phyloP scores from a whole-genome alignment of 345 rosid genomes.

The Odontarrhena argentea region DNA sequence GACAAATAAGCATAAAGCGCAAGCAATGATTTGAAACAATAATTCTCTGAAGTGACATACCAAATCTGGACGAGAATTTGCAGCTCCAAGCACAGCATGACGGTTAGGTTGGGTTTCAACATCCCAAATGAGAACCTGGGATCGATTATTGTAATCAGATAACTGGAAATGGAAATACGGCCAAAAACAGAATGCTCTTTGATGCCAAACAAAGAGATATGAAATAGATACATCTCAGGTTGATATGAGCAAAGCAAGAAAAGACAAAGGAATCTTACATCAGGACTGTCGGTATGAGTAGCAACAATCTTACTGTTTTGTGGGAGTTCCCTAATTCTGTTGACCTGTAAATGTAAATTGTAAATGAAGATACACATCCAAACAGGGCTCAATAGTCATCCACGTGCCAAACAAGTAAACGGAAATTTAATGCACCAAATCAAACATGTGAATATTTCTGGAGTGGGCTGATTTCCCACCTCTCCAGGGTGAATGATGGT shows the following conservation, averaged over 20 bases:
- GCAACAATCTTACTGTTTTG: constrained; percentile 93
- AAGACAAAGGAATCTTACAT: constrained; percentile 51
- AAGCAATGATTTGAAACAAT: constrained; percentile 11
- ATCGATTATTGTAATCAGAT: constrained; percentile 26
- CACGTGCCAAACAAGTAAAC: constrained; percentile 13
- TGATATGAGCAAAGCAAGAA: constrained; percentile 12
- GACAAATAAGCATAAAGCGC: constrained; percentile 5
- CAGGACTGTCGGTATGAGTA: constrained; percentile 99
- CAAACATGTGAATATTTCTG: neutral
- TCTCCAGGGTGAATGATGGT: constrained; percentile 99
- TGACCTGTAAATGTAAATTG: constrained; percentile 61
- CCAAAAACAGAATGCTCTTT: constrained; percentile 18
- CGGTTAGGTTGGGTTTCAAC: constrained; percentile 99
- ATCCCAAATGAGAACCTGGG: constrained; percentile 97
- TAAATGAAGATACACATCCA: neutral
- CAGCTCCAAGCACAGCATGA: constrained; percentile 96
- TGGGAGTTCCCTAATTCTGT: constrained; percentile 97
- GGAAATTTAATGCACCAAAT: constrained; percentile 13
- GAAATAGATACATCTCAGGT: neutral
- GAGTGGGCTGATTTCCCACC: constrained; percentile 49
- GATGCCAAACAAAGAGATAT: constrained; percentile 14
- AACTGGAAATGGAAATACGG: neutral
- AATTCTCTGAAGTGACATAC: constrained; percentile 41
- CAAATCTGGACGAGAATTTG: constrained; percentile 94
- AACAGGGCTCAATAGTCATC: neutral